Base-by-base conservation (phyloP, 2,329 filamentous ascomycete species). In the Spiromastix sp. region DNA sequence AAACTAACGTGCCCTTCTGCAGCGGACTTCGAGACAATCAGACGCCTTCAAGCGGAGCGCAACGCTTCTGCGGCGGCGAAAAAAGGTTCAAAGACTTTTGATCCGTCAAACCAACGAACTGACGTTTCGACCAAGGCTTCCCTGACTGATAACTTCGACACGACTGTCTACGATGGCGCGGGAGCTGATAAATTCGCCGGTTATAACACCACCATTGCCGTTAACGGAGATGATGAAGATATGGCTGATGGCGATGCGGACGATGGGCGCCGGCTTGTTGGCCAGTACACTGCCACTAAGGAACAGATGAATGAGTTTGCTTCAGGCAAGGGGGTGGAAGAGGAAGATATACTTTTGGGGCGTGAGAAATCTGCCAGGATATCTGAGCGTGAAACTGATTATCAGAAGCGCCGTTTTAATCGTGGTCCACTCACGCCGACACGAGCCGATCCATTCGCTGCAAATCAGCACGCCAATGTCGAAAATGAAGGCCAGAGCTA, bases 271-370 rank as follows among this genome's bases (percentile, higher is more conserved):
- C 77, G 85, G 41, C 70, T 98, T 41, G 81, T 95, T 21, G 89
- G 87, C 44, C 91, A 96, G 61, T 98, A 98, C 63, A 98, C 91
- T 22, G 91, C 91, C 17, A 89, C 86, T 25, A 81, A 77, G 48
- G 79, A 83, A 33, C 85, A 95, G 64, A 87, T 98, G 55, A 85
- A 94, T 56, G 91, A 98, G 63, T 93, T 94, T 62, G 80, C 89
- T 16, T 78, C 76, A 36, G 87, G 87, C 37, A 71, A 72, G 42
- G 87, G 84, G 28, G 85, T 89, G 17, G 89, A 93, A 56, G 89
- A 95, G 62, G 85, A 89, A 40, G 93, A 98, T 52, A 80, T 89
- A 5, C 69, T 98, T 43, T 72, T 86, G 33, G 83, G 81, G 29
- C 77, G 80, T 48, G 91, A 96, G 67, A 84, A 89, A 63, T 84